These are phyloP conservation scores for Arbutus unedo DNA, from an alignment of 148 eudicot species.

Conservation along the genomic window DNA sequence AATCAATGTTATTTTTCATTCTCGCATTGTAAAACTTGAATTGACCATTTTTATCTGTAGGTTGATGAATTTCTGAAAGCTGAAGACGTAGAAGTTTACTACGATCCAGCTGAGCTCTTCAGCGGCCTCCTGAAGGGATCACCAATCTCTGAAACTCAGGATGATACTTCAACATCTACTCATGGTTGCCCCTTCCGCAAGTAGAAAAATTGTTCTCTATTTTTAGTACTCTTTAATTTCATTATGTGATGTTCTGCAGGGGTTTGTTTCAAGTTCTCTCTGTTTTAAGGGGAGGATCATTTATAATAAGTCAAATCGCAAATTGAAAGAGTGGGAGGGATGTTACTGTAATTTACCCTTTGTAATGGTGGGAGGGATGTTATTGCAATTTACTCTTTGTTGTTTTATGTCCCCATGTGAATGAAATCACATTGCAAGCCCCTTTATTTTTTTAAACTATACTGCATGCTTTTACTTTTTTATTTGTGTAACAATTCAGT, in stretches of 20 bases:
- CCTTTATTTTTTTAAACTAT: too few relatives aligned
- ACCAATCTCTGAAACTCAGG: background rate
- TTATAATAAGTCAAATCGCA: background rate
- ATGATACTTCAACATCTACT: background rate
- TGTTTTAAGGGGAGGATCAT: background rate
- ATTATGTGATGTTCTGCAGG: background rate
- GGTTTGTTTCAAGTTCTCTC: background rate
- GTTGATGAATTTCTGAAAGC: conserved; percentile 60
- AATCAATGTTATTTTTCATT: background rate
- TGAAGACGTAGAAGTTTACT: conserved; percentile 74
- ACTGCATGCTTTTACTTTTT: too few relatives aligned
- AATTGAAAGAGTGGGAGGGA: background rate
- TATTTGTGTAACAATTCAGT: too few relatives aligned
- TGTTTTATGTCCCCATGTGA: too few relatives aligned
- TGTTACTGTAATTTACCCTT: background rate
- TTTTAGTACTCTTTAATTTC: background rate
- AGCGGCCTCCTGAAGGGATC: conserved; percentile 49
- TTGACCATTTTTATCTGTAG: conserved; percentile 14
- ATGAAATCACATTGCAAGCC: too few relatives aligned
- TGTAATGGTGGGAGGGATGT: background rate
- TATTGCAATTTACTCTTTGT: too few relatives aligned
- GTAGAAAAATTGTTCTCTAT: background rate
- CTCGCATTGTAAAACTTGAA: background rate
- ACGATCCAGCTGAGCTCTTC: conserved; percentile 70
- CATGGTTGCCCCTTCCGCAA: background rate